Base-by-base conservation (phyloP, 257 asterid species). In the Scutellaria minor region DNA sequence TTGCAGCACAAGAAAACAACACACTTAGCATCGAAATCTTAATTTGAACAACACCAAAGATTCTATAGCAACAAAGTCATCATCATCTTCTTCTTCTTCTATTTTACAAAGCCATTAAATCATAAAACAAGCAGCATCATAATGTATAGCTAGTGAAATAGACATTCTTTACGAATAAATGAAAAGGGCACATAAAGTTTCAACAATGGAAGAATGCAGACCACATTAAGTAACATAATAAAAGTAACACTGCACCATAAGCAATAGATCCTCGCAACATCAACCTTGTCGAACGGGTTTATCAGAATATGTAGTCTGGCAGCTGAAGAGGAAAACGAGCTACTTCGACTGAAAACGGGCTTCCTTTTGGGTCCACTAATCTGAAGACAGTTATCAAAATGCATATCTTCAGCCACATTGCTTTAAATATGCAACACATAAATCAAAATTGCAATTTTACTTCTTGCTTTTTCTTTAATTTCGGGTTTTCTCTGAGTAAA, bases 271-370 rank as follows among this genome's bases (percentile, higher is more conserved):
- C 31, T 55, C 18, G 47, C 9, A 9, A 9, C 22, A 9, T 44
- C 35, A 39, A 44, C 39, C 24, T 27, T 31, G 42, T 11, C 24
- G 35, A 6, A 27, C 55, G 11, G 24, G 64, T 24, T 24, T 12
- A 70, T 88, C 83, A 88, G 89, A 85, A 93, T 42, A 93, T 85
- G 78, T 93, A 93, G 75, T 88, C 97, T 0, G 95, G 97, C 80
- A 85, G 65, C 72, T 80, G 77, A 46, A 93, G 83, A 27, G 93
- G 84, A 75, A 90, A 90, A 47, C 77, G 85, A 51, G 92, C 81
- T 73, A 85, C 96, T 74, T 83, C 89, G 50, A 82, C 97, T 24
- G 78, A 71, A 75, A 90, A 93, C 0, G 85, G 86, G 72, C 78
- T 67, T 7, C 93, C 95, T 77, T 78, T 82, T 46, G 93, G 83